Base-by-base conservation (phyloP, 257 asterid genomes). In the Anisodus acutangulus region DNA sequence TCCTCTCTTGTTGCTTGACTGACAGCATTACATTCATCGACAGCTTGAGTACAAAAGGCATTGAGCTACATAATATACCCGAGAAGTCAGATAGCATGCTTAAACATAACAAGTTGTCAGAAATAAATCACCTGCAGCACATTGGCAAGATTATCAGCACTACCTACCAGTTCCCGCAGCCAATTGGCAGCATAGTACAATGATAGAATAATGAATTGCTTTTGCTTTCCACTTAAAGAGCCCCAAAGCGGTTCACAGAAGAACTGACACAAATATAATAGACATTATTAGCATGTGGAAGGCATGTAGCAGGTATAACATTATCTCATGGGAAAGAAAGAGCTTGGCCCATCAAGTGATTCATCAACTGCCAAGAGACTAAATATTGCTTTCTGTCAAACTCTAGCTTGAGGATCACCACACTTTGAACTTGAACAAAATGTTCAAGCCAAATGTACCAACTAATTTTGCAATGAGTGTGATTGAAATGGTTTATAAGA, bases 151-250 rank as follows among this genome's bases (percentile, higher is more conserved):
- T 31, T 51, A 67, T 39, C 41, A 80, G 54, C 70, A 66, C 72
- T 78, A 85, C 85, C 80, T 85, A 94, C 98, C 92, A 94, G 93
- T 90, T 94, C 98, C 85, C 97, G 89, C 60, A 93, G 91, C 98
- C 98, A 93, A 88, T 93, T 94, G 90, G 94, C 93, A 80, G 97
- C 97, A 85, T 90, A 94, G 88, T 88, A 91, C 85, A 93, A 93
- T 88, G 93, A 94, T 83, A 92, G 92, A 83, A 92, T 88, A 58
- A 88, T 86, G 87, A 88, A 87, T 86, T 92, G 92, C 87, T 92
- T 93, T 86, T 94, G 95, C 87, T 90, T 94, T 84, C 88, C 92
- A 72, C 89, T 89, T 89, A 92, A 93, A 85, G 91, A 88, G 67
- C 89, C 89, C 97, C 95, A 92, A 63, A 84, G 85, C 26, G 86